Evolutionary conservation across 2,329 filamentous ascomycete genomes (phyloP).

Genomic region (Hymenoscyphus fraxineus): DNA sequence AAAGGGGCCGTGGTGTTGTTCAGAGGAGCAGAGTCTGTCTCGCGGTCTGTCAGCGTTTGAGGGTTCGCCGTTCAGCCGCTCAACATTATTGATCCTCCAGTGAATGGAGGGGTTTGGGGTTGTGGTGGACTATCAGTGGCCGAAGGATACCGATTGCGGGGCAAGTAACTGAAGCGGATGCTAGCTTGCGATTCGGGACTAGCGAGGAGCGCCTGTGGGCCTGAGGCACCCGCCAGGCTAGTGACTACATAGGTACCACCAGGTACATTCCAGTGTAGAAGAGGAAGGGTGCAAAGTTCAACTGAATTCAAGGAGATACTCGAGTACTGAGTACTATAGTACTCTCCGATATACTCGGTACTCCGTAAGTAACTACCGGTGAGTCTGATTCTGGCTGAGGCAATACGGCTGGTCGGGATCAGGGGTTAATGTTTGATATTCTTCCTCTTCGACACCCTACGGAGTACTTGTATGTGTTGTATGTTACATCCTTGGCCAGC

Average conservation of each 20-base stretch:
- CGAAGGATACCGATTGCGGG: conserved; percentile 1
- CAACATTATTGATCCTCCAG: neutral
- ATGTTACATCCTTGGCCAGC: neutral
- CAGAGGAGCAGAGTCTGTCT: neutral
- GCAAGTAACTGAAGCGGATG: neutral
- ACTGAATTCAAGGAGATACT: too few species aligned
- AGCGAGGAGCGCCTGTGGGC: neutral
- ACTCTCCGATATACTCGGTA: too few species aligned
- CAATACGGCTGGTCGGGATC: neutral
- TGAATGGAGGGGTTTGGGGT: neutral
- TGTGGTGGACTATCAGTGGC: neutral
- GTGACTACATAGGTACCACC: too few species aligned
- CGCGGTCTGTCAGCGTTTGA: neutral
- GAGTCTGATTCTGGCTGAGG: neutral
- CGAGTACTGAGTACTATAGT: too few species aligned
- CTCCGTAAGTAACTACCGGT: too few species aligned
- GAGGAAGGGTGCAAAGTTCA: neutral
- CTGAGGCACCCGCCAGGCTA: too few species aligned
- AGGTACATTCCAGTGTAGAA: neutral
- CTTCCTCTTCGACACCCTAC: neutral
- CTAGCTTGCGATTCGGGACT: neutral
- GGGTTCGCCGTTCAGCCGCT: neutral
- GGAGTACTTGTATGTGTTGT: too few species aligned
- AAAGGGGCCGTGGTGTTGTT: neutral
- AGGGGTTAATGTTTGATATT: neutral